Evolutionary conservation across 2,329 filamentous ascomycete genomes (phyloP).

Genomic region (Elsinoe arachidis): DNA sequence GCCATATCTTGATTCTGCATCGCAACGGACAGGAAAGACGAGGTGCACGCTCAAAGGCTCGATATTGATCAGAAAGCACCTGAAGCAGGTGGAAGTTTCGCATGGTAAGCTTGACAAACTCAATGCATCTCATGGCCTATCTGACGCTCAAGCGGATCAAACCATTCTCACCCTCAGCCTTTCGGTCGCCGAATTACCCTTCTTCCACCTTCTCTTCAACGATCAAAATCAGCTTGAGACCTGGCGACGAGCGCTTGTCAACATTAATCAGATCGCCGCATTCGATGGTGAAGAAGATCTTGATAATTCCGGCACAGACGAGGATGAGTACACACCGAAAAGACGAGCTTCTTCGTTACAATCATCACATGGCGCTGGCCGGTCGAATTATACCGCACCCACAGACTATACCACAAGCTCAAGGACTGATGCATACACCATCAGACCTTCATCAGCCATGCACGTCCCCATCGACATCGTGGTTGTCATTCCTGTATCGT

Average conservation of each 20-base stretch:
- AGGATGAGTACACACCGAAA: slow-evolving; percentile 64
- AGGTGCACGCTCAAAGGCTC: slow-evolving; percentile 91
- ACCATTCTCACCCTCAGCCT: slow-evolving; percentile 80
- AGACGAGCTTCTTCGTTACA: slow-evolving; percentile 69
- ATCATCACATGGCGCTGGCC: slow-evolving; percentile 66
- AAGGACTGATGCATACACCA: slow-evolving; percentile 34
- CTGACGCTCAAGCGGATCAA: slow-evolving; percentile 50
- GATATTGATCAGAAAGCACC: slow-evolving; percentile 94
- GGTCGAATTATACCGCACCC: slow-evolving; percentile 77
- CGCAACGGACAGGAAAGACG: slow-evolving; percentile 27
- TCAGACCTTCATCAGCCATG: slow-evolving; percentile 44
- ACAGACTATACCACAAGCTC: slow-evolving; percentile 80
- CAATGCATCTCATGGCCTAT: neutral
- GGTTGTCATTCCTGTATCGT: slow-evolving; percentile 92
- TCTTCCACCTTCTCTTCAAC: slow-evolving; percentile 86
- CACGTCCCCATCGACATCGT: slow-evolving; percentile 94
- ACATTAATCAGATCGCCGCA: slow-evolving; percentile 64
- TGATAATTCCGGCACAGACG: slow-evolving; percentile 74
- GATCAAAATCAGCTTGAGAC: slow-evolving; percentile 75
- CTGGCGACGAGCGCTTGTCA: slow-evolving; percentile 80
- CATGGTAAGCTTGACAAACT: slow-evolving; percentile 34
- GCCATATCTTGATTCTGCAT: slow-evolving; percentile 12
- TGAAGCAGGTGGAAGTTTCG: slow-evolving; percentile 73
- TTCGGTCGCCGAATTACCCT: slow-evolving; percentile 83
- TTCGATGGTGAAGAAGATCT: slow-evolving; percentile 60